Conservation (phyloP, 768 basidiomycete species). For the Imleria badia region DNA sequence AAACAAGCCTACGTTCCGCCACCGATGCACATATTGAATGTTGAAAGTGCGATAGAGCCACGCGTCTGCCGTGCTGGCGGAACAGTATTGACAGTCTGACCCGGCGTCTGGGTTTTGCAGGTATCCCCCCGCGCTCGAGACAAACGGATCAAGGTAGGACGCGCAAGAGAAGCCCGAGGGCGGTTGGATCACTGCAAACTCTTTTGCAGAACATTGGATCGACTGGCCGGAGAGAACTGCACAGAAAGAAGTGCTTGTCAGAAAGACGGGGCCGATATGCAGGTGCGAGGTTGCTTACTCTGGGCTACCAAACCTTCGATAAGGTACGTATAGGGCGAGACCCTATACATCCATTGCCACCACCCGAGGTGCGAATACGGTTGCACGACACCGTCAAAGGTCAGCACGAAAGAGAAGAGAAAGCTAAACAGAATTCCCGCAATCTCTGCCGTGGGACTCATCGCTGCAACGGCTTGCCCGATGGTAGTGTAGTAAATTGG, state of each 20-base stretch:
- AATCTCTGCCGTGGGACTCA: constrained; percentile 59
- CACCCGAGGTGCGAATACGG: constrained; percentile 60
- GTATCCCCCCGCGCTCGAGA: constrained; percentile 45
- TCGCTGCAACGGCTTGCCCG: constrained; percentile 58
- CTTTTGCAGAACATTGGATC: constrained; percentile 57
- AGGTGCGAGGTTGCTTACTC: constrained; percentile 43
- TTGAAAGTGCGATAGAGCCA: constrained; percentile 50
- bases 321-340: constrained; percentile 57
- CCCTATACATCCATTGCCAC: constrained; percentile 71
- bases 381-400: constrained; percentile 71
- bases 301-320: constrained; percentile 47
- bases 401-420: constrained; percentile 61
- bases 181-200: constrained; percentile 56
- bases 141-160: constrained; percentile 44
- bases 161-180: constrained; percentile 48
- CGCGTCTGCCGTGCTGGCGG: constrained; percentile 54
- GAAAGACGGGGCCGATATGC: background rate
- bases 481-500: constrained; percentile 64
- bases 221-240: constrained; percentile 47
- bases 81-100: constrained; percentile 52
- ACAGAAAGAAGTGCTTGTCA: background rate
- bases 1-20: constrained; percentile 50
- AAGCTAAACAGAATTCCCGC: constrained; percentile 57
- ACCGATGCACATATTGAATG: constrained; percentile 53
- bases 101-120: constrained; percentile 41